Evolutionary conservation across 2,329 filamentous ascomycete species (phyloP).

Genomic region (Fusarium aywerte): DNA sequence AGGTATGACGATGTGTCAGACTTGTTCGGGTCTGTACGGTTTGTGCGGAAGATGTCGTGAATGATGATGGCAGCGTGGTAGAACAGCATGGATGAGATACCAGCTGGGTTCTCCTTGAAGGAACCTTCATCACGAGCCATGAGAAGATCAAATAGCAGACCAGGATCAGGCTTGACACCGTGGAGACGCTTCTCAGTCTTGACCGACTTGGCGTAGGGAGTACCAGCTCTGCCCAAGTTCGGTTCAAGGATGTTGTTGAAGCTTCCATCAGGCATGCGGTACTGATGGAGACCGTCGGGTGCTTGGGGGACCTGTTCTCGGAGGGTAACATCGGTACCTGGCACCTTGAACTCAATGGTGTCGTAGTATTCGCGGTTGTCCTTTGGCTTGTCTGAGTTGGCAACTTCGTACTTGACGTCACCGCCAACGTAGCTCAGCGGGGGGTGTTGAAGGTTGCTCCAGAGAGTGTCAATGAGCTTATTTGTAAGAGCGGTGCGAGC

Average conservation of each 20-base stretch:
- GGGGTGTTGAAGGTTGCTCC: slow-evolving; percentile 65
- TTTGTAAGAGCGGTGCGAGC: slow-evolving; percentile 56
- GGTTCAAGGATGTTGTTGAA: slow-evolving; percentile 70
- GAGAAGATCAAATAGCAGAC: slow-evolving; percentile 73
- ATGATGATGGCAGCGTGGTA: slow-evolving; percentile 74
- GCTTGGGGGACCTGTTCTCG: slow-evolving; percentile 52
- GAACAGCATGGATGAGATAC: slow-evolving; percentile 80
- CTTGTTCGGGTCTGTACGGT: slow-evolving; percentile 69
- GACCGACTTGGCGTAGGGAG: slow-evolving; percentile 77
- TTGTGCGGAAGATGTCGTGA: slow-evolving; percentile 54
- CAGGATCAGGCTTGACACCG: slow-evolving; percentile 71
- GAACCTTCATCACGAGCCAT: slow-evolving; percentile 64
- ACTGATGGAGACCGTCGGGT: slow-evolving; percentile 52
- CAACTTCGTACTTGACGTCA: slow-evolving; percentile 54
- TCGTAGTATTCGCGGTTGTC: slow-evolving; percentile 49
- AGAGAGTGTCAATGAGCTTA: slow-evolving; percentile 63
- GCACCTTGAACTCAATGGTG: slow-evolving; percentile 54
- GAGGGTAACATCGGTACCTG: slow-evolving; percentile 51
- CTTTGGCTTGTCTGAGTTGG: slow-evolving; percentile 46
- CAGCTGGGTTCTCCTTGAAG: slow-evolving; percentile 74
- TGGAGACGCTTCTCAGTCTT: slow-evolving; percentile 65
- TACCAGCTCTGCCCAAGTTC: slow-evolving; percentile 70
- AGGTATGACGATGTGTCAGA: slow-evolving; percentile 79
- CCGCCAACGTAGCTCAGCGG: slow-evolving; percentile 59
- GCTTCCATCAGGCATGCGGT: slow-evolving; percentile 53